phyloP scores from a whole-genome alignment of 148 eudicot species.

The Heliamphora exappendiculata region DNA sequence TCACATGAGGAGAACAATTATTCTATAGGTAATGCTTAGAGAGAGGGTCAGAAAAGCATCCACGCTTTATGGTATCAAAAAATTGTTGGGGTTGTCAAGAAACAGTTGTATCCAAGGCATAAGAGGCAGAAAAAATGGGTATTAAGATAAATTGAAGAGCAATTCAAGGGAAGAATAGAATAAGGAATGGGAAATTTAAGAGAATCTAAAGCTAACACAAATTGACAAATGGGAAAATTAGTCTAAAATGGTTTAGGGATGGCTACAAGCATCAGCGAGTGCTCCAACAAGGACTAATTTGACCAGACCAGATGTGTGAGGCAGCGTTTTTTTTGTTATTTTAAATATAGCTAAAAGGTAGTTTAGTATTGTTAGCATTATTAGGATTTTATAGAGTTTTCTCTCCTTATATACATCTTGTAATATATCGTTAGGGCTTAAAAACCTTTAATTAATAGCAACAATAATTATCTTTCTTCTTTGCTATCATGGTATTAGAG shows the following conservation, averaged over 20 bases:
- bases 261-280: background rate
- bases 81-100: background rate
- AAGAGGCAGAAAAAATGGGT: background rate
- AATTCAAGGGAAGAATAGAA: background rate
- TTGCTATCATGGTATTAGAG: too few species aligned
- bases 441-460: too few species aligned
- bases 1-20: background rate
- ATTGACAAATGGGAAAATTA: background rate
- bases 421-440: too few species aligned
- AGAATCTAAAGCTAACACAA: background rate
- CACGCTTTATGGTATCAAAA: background rate
- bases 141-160: too few species aligned
- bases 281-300: background rate
- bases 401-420: too few species aligned
- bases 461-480: too few species aligned
- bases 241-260: background rate
- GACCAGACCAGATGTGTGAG: background rate
- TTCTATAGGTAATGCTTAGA: background rate
- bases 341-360: too few species aligned
- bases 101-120: background rate
- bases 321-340: too few species aligned
- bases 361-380: too few species aligned
- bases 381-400: too few species aligned
- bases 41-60: background rate
- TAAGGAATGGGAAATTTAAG: background rate